Base-by-base conservation (phyloP, 2,329 filamentous ascomycete genomes). In the Polychaeton citri region DNA sequence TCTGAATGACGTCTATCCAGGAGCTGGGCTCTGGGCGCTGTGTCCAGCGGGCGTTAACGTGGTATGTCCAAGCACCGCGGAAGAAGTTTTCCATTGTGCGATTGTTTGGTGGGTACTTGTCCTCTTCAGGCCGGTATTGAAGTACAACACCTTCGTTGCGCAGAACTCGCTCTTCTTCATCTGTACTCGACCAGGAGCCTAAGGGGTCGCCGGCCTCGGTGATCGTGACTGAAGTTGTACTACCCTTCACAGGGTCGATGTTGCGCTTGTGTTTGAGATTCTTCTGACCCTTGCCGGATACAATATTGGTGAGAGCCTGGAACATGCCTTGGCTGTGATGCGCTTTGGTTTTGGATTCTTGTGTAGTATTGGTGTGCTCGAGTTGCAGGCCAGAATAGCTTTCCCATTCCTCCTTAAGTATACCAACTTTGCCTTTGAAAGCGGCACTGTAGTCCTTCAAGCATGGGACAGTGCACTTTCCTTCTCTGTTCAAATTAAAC, bases 31-130 rank as follows among this genome's bases (percentile, higher is more conserved):
- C 68, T 2, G 69, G 69, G 38, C 69, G 64, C 46, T 70, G 72
- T 31, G 62, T 47, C 69, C 69, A 73, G 57, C 71, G 69, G 43
- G 72, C 72, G 47, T 73, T 69, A 40, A 72, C 65, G 48, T 73
- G 69, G 48, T 72, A 73, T 19, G 66, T 71, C 66, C 66, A 73
- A 16, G 67, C 64, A 2, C 69, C 69, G 5, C 63, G 58, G 55
- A 72, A 72, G 52, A 72, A 73, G 45, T 72, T 67, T 46, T 69
- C 64, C 33, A 72, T 38, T 1, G 67, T 72, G 26, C 69, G 61
- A 45, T 72, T 72, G 42, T 66, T 72, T n/a, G 67, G 67, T 13
- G 68, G 66, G 46, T 65, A 72, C 21, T 63, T 63, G 46, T 72
- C 68, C 36, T 68, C 62, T 13, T 64, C 57, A 15, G 68, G 51